Percentiles rank a stretch among this genome's conserved stretches.
Evolutionary conservation across 441 rosid genomes (phyloP).

Genomic region (Erodium chrysanthum): DNA sequence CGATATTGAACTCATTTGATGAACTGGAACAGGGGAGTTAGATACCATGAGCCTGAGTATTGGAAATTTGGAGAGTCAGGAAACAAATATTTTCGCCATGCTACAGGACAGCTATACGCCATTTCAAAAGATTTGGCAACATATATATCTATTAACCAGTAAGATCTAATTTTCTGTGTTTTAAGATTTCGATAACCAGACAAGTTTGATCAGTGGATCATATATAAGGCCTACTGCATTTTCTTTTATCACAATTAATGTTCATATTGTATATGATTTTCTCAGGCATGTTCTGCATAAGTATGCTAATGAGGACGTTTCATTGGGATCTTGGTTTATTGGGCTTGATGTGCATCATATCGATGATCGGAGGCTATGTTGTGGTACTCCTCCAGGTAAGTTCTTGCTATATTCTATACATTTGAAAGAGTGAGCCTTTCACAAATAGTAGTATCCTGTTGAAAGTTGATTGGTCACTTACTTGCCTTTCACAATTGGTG

Average conservation of each 20-base stretch:
- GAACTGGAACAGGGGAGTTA: slow-evolving; percentile 1
- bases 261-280: no score
- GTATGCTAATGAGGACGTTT: slow-evolving; percentile 95
- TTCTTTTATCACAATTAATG: background rate
- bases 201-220: background rate
- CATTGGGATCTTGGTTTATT: slow-evolving; percentile 92
- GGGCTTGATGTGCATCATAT: slow-evolving; percentile 84
- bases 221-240: background rate
- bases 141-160: slow-evolving; percentile 7
- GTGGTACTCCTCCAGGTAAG: slow-evolving; percentile 94
- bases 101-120: slow-evolving; percentile 6
- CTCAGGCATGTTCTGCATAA: slow-evolving; percentile 88
- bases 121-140: slow-evolving; percentile 4
- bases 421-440: background rate
- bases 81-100: slow-evolving; percentile 7
- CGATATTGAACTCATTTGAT: background rate
- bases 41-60: slow-evolving; percentile 8
- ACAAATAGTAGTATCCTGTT: background rate
- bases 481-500: slow-evolving; percentile 1
- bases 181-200: background rate
- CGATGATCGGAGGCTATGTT: slow-evolving; percentile 85
- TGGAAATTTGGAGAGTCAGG: slow-evolving; percentile 14
- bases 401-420: slow-evolving; percentile 1
- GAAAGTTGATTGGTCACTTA: no score
- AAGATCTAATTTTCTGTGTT: background rate